These are phyloP conservation scores for Picocystis sp. DNA, from an alignment of 163 green algal genomes.

Conservation along the genomic window DNA sequence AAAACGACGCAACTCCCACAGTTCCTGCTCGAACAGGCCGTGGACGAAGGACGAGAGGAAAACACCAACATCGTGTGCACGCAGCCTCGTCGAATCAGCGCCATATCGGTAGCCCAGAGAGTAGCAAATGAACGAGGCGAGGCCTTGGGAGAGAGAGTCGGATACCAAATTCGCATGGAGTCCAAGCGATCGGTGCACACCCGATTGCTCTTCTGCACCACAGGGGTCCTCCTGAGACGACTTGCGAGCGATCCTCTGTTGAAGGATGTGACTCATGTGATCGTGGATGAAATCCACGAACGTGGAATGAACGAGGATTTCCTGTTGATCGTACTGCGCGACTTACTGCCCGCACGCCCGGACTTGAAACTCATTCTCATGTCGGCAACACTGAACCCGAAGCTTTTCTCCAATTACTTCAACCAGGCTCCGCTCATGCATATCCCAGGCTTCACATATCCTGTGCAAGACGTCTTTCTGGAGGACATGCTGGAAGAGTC, in stretches of 20 bases:
- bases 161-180: slow-evolving; percentile 28
- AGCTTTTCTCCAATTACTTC: slow-evolving; percentile 27
- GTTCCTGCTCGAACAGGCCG: slow-evolving; percentile 27
- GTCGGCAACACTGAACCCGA: slow-evolving; percentile 29
- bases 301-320: slow-evolving; percentile 45
- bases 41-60: slow-evolving; percentile 7
- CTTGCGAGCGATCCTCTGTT: slow-evolving; percentile 10
- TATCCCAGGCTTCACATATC: slow-evolving; percentile 31
- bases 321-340: slow-evolving; percentile 35
- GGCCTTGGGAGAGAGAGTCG: slow-evolving; percentile 19
- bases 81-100: slow-evolving; percentile 25
- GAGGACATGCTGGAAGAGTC: slow-evolving; percentile 29
- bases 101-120: slow-evolving; percentile 14
- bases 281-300: slow-evolving; percentile 34
- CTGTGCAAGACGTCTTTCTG: slow-evolving; percentile 26
- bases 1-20: slow-evolving; percentile 25
- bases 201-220: slow-evolving; percentile 26
- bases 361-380: slow-evolving; percentile 31
- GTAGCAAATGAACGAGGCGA: slow-evolving; percentile 22
- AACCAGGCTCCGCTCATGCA: slow-evolving; percentile 10
- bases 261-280: slow-evolving; percentile 18
- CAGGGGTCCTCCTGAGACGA: neutral
- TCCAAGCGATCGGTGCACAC: slow-evolving; percentile 9
- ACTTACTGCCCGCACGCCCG: slow-evolving; percentile 25
- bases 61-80: slow-evolving; percentile 23